Base-by-base conservation (phyloP, 2,329 filamentous ascomycete genomes). In the Harringtonia lauricola region DNA sequence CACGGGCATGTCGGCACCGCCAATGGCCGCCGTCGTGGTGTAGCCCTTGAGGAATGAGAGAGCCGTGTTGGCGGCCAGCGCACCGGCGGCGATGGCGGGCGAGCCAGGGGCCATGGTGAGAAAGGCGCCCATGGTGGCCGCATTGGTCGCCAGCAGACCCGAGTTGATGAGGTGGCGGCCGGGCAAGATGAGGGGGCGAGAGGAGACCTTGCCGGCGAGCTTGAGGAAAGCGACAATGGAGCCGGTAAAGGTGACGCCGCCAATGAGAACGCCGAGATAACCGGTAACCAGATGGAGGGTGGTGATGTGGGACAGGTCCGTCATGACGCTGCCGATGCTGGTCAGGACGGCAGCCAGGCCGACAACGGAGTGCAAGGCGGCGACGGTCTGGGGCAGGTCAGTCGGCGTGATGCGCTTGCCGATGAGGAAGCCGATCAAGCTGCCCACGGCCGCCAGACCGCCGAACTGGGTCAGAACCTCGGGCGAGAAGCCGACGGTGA, bases 1-100 rank as follows among this genome's bases (percentile, higher is more conserved):
- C 6, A 94, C 86, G 63, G 77, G 87, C 87, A 94, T 94, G 56
- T 95, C 88, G 13, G 87, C 87, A n/a, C 87, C 88, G 19, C 88
- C 88, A 55, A 95, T 94, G 0, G 86, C 86, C 2, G 87, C 75
- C 0, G 88, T 94, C 0, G 87, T 94, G 0, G 87, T 94, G 57
- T 79, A 94, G 8, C 88, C 88, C 59, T 94, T 90, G 49, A 83
- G 65, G 60, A 94, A 94, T 47, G 83, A 89, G 21, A 95, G 66
- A 0, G 76, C 66, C 0, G 87, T 80, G 57, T 85, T 94, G 34
- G 83, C 83, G 22, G 80, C 77, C 2, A 94, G 66, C 37, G 85
- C 88, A 1, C 77, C 78, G 1, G 86, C 87, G 8, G 86, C 88
- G 51, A 94, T 83, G 45, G 79, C 65, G 1, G 87, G 86, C 1